These are phyloP conservation scores for Adansonia madagascariensis DNA, from an alignment of 441 rosid genomes.

Conservation along the genomic window DNA sequence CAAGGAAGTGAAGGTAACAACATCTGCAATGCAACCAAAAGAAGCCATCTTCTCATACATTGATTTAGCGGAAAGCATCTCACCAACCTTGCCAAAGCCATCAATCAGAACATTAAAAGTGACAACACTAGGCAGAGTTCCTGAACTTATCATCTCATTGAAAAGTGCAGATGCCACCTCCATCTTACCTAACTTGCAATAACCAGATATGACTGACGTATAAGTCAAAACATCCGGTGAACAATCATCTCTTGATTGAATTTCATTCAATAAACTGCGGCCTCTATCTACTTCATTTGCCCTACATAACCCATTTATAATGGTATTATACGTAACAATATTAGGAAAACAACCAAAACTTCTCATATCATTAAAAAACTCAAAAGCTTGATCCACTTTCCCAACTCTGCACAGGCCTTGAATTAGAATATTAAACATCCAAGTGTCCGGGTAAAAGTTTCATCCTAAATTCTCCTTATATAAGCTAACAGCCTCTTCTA, in stretches of 20 bases:
- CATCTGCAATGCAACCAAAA: conserved; percentile 59
- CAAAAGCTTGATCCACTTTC: conserved; percentile 52
- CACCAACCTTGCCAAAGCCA: conserved; percentile 74
- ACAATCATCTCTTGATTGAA: conserved; percentile 41
- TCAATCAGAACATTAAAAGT: conserved; percentile 81
- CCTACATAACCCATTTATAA: conserved; percentile 74
- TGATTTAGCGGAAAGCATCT: conserved; percentile 52
- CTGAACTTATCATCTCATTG: conserved; percentile 58
- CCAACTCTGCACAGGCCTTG: conserved; percentile 62
- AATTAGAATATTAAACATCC: conserved; percentile 77
- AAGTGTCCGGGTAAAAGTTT: conserved; percentile 56
- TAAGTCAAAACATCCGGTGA: conserved; percentile 66
- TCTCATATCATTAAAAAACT: conserved; percentile 57
- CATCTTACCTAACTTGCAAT: conserved; percentile 74
- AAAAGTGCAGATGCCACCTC: conserved; percentile 60
- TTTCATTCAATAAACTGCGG: conserved; percentile 47
- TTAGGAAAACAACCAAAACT: conserved; percentile 69
- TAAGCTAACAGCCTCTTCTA: conserved; percentile 59
- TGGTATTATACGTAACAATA: conserved; percentile 64
- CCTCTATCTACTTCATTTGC: conserved; percentile 58
- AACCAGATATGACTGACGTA: conserved; percentile 73
- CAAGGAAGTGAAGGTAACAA: conserved; percentile 74
- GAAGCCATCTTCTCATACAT: conserved; percentile 55
- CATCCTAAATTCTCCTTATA: conserved; percentile 49
- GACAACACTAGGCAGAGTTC: conserved; percentile 53